Conservation (phyloP, 2,329 filamentous ascomycete species). For the Whalleya microplaca region DNA sequence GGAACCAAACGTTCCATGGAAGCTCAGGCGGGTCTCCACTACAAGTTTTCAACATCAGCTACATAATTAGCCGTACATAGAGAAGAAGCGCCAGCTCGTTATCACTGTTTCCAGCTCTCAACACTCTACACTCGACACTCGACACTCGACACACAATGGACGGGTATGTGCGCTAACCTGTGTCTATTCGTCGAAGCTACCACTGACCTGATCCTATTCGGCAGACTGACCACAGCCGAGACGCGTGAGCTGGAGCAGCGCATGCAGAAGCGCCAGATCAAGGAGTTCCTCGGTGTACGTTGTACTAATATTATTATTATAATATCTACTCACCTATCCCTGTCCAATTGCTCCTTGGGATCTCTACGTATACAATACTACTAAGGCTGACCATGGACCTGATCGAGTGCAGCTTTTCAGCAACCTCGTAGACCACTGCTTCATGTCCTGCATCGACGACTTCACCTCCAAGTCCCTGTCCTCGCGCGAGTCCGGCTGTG, state of each 20-base stretch:
- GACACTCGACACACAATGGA: conserved; percentile 28
- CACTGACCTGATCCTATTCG: conserved; percentile 1
- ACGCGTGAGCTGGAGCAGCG: conserved; percentile 91
- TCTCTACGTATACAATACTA: conserved; percentile 29
- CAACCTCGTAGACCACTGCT: conserved; percentile 84
- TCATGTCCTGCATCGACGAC: conserved; percentile 95
- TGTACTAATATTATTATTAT: neutral
- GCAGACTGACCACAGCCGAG: conserved; percentile 72
- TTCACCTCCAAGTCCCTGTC: conserved; percentile 97
- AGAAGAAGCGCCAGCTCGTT: no score
- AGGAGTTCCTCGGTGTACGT: conserved; percentile 96
- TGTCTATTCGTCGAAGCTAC: neutral
- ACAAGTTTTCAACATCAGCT: conserved; percentile 7
- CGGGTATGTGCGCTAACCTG: conserved; percentile 24
- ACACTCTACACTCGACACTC: neutral
- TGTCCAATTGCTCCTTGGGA: neutral
- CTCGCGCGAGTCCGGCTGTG: conserved; percentile 85
- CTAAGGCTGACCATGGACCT: conserved; percentile 22
- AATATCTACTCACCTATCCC: neutral
- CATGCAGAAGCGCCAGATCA: conserved; percentile 98
- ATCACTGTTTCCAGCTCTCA: neutral
- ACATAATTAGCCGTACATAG: no score
- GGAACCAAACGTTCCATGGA: no score
- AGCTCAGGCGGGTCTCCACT: neutral
- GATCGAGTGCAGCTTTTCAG: conserved; percentile 53